Conservation (phyloP, 176 grass and related monocot genomes). For the Triticum turgidum region DNA sequence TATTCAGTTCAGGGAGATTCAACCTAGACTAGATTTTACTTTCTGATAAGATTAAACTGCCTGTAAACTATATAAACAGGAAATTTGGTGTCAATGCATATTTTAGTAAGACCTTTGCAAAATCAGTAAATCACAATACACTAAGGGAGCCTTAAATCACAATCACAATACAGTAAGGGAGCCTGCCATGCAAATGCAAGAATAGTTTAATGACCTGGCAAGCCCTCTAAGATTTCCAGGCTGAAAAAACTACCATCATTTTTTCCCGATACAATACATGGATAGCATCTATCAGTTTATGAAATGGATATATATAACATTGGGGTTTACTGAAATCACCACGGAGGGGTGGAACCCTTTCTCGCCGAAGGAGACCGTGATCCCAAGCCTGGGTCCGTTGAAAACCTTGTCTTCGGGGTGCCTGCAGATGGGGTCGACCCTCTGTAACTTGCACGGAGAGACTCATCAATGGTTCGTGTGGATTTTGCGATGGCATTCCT, state of each 20-base stretch:
- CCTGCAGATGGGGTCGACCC: conserved; percentile 58
- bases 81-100: not conserved
- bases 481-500: conserved; percentile 85
- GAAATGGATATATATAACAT: conserved; percentile 15
- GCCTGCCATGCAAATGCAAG: not conserved
- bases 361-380: conserved; percentile 70
- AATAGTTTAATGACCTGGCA: not conserved
- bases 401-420: conserved; percentile 82
- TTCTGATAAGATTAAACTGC: not conserved
- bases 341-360: conserved; percentile 66
- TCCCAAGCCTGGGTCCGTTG: conserved; percentile 64
- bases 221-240: not conserved
- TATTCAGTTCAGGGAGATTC: not conserved
- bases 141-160: not conserved
- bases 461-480: conserved; percentile 69
- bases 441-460: conserved; percentile 90
- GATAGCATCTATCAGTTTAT: conserved; percentile 1
- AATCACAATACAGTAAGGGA: not conserved
- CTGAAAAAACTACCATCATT: conserved; percentile 4
- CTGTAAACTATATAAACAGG: not conserved
- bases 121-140: not conserved
- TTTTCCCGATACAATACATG: conserved; percentile 35
- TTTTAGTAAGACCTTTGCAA: conserved; percentile 4
- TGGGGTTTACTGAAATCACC: conserved; percentile 45
- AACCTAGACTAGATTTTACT: not conserved